Evolutionary conservation across 257 asterid genomes (phyloP).

Genomic region (Fraxinus americana): DNA sequence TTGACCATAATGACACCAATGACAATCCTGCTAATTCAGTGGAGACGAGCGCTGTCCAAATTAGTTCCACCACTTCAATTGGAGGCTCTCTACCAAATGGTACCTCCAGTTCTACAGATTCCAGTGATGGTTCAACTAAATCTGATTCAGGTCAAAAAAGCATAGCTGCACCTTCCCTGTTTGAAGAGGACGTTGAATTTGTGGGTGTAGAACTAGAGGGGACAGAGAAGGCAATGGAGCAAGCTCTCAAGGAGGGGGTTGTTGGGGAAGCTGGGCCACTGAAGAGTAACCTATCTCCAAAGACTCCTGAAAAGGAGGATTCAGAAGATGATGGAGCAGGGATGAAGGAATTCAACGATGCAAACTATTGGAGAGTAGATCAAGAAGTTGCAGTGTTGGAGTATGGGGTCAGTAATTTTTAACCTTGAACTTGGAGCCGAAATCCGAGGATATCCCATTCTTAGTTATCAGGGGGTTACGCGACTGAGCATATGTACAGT

Average conservation of each 20-base stretch:
- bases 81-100: conserved; percentile 24
- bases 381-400: conserved; percentile 79
- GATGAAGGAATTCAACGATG: conserved; percentile 73
- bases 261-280: conserved; percentile 91
- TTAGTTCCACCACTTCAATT: conserved; percentile 40
- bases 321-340: conserved; percentile 56
- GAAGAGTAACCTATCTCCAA: conserved; percentile 51
- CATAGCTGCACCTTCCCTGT: conserved; percentile 64
- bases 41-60: conserved; percentile 30
- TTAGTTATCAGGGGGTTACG: conserved; percentile 18
- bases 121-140: conserved; percentile 39
- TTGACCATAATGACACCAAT: conserved; percentile 36
- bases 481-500: conserved; percentile 39
- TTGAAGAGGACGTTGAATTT: conserved; percentile 95
- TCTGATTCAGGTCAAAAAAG: conserved; percentile 43
- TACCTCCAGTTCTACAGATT: conserved; percentile 30
- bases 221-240: conserved; percentile 75
- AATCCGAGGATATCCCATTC: conserved; percentile 21
- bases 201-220: conserved; percentile 94
- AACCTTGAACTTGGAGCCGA: conserved; percentile 14
- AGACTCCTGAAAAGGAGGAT: conserved; percentile 53
- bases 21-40: conserved; percentile 29
- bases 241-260: conserved; percentile 90
- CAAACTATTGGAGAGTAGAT: conserved; percentile 95
- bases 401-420: conserved; percentile 26